Evolutionary conservation across 2,329 filamentous ascomycete genomes (phyloP), one percentile per base, ranked within the genome.

Genomic region (Eutypella sp.): DNA sequence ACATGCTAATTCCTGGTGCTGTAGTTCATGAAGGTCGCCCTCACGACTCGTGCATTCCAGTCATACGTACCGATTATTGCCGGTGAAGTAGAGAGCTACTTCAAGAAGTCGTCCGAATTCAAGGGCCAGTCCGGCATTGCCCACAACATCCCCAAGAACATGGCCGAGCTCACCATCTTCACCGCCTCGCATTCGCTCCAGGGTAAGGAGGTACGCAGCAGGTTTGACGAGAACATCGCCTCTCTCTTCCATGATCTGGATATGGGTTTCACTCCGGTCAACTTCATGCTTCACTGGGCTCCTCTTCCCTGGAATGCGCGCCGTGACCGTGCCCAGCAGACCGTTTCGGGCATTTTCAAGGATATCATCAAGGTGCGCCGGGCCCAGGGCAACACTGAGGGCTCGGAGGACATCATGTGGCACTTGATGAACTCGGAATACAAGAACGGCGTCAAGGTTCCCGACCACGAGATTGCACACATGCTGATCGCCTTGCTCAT

Each of bases 401-500:
- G 36, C 46, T 69, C 76, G 49, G 74, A 78, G 41, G 89, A 95
- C 67, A 95, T 95, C 77, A 90, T 95, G 67, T 90, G 86, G 81
- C 89, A 93, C 61, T 72, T 95, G 53, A 93, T 95, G 89, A 82
- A 81, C 57, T 89, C 84, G 57, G 77, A 73, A 20, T 95, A 95
- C 78, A 95, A 95, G 73, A 81, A 92, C 57, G 89, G 89, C 56
- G 82, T 73, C 33, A 74, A 75, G 5, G 76, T 95, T n/a, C 85
- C 89, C 15, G 89, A 95, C 61, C 77, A 85, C 59, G 89, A 95
- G 67, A 79, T 95, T 47, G 89, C 89, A 19, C 86, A 93, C 69
- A 92, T 95, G 80, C 92, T 95, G 87, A 95, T 95, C 67, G 89
- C 89, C 5, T 78, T 95, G 19, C 81, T 95, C 51, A 95, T 95